Evolutionary conservation across 768 basidiomycete species (phyloP), one percentile per base, ranked within the genome.

Genomic region (Neoboletus brunneissimus): DNA sequence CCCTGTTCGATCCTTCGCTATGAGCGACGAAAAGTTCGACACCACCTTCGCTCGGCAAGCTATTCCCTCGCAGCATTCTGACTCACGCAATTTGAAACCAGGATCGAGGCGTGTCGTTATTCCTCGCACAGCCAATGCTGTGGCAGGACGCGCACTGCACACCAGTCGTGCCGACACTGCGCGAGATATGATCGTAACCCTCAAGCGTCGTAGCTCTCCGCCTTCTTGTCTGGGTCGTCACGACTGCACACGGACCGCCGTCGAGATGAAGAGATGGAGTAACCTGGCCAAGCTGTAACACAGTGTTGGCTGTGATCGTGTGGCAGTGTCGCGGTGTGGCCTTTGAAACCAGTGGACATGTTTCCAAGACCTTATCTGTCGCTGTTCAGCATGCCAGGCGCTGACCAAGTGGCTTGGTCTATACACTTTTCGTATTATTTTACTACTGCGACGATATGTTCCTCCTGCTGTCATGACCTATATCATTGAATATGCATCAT

Each of bases 111-210:
- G 80, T 9, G 69, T 77, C 12, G 70, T 80, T 35, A 77, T 81
- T 48, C 79, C 83, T 32, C 79, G 75, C 59, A 72, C 78, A 16
- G 64, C 75, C 56, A 72, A 74, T 15, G 58, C 64, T 31, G 79
- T 80, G 23, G 73, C 79, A 27, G 72, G 75, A 70, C 69, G 72
- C 43, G 84, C 86, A 63, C 65, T 84, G 34, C 67, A 72, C 42
- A 74, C 79, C 5, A 77, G 79, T 61, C 83, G 87, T 50, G 80
- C 80, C 57, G 76, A 79, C 63, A 81, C 77, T 43, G 81, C 85
- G 7, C 77, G 79, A 52, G 78, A 83, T 64, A 88, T 91, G 88
- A 77, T 88, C 51, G 78, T 76, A 31, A 82, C 82, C 18, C 76
- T 91, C 59, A 76, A 77, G 60, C 81, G 84, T 51, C 81, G 87